Base-by-base conservation (phyloP, 1,284 basidiomycete species). In the Coniferiporia weirii region DNA sequence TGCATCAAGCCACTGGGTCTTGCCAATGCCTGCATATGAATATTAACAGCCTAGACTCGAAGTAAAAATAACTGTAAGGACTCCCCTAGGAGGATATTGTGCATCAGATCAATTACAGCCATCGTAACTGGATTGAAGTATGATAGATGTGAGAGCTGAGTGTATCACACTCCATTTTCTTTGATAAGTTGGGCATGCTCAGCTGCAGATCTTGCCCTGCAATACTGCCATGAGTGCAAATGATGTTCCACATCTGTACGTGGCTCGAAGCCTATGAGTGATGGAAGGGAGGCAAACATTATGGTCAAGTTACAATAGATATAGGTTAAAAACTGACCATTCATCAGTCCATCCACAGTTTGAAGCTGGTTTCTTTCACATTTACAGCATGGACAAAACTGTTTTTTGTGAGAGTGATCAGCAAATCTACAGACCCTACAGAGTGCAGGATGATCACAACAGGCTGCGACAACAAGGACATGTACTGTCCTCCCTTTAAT, bases 91-190 rank as follows among this genome's bases (percentile, higher is more conserved):
- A 65, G 54, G 7, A 63, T 35, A 49, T 62, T 63, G 51, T 65
- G 64, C 63, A 65, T 65, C 7, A 59, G 53, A 40, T 64, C 59
- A 27, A 65, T 57, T 1, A 65, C 51, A 8, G 55, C 17, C 60
- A 62, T 61, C 0, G 13, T 20, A n/a, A 57, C 20, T 1, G 64
- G 36, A 51, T 65, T 63, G 54, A 64, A 65, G 49, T 65, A 64
- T 10, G 50, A 38, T 13, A 64, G 43, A 1, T 61, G 22, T 12
- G 52, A 20, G 3, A 63, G 32, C 20, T 54, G 56, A 43, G 54
- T 52, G 22, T 55, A 63, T 7, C 59, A 35, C 6, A 51, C 45
- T 1, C 59, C 59, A 52, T 50, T 32, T 6, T n/a, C n/a, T 40
- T 50, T 44, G 47, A 56, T 46, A 27, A 55, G 38, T 1, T 55